These are phyloP conservation scores for Hypoxylon crocopeplum DNA, from an alignment of 495 filamentous ascomycete genomes.

Conservation along the genomic window DNA sequence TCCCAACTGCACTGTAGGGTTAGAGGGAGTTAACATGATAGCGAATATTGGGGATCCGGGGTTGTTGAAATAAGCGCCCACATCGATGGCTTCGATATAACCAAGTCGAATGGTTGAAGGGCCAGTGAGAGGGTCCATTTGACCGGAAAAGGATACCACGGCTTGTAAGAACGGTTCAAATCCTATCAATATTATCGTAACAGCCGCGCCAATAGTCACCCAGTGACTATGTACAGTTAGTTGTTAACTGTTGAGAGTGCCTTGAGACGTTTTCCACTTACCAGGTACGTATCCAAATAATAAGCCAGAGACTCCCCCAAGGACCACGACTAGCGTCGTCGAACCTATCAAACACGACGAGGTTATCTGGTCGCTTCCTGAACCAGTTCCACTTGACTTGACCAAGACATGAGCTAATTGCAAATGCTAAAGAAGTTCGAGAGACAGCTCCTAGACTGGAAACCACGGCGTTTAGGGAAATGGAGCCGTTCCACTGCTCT, in stretches of 20 bases:
- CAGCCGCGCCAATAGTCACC: conserved; percentile 17
- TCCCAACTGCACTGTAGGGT: background rate
- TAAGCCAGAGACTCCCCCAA: conserved; percentile 44
- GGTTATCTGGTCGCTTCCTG: conserved; percentile 19
- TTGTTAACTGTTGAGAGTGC: background rate
- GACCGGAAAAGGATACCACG: conserved; percentile 18
- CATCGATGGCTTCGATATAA: conserved; percentile 11
- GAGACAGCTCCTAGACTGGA: conserved; percentile 15
- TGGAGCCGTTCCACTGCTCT: conserved; percentile 8
- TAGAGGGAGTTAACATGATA: background rate
- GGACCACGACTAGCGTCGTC: conserved; percentile 51
- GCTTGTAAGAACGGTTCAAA: conserved; percentile 33
- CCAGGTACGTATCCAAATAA: conserved; percentile 29
- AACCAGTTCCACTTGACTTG: conserved; percentile 48
- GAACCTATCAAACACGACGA: conserved; percentile 42
- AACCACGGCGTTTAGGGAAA: conserved; percentile 13
- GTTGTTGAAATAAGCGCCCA: conserved; percentile 10
- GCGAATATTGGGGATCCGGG: background rate
- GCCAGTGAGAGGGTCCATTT: background rate
- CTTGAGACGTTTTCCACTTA: background rate
- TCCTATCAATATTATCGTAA: conserved; percentile 18
- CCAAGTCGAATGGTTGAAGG: conserved; percentile 4
- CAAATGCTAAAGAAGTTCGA: conserved; percentile 21
- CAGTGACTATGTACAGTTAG: conserved; percentile 17
- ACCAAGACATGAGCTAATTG: conserved; percentile 22